phyloP scores from a whole-genome alignment of 2,329 filamentous ascomycete species.

The Hypomyces rosellus region DNA sequence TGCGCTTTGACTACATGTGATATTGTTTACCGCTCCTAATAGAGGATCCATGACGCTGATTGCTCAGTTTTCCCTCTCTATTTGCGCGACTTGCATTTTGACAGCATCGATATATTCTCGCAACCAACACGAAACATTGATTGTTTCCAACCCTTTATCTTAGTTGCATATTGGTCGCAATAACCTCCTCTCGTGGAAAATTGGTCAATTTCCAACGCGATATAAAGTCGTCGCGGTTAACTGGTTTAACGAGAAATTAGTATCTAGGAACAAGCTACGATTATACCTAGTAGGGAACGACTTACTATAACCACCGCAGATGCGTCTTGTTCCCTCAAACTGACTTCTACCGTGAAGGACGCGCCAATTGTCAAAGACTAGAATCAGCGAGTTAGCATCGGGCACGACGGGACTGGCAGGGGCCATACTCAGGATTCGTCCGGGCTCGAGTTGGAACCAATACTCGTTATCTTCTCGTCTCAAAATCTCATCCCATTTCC shows the following conservation, averaged over 20 bases:
- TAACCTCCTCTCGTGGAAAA: slow-evolving; percentile 42
- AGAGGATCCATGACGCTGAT: too few species aligned
- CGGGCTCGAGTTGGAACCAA: slow-evolving; percentile 76
- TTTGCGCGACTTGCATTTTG: too few species aligned
- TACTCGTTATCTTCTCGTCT: slow-evolving; percentile 60
- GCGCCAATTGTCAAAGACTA: slow-evolving; percentile 95
- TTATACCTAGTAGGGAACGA: slow-evolving; percentile 17
- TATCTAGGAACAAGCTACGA: not conserved
- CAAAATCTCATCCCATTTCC: slow-evolving; percentile 66
- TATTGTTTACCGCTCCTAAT: too few species aligned
- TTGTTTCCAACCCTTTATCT: slow-evolving; percentile 5
- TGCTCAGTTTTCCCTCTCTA: too few species aligned
- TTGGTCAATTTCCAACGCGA: slow-evolving; percentile 71
- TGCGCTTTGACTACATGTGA: too few species aligned
- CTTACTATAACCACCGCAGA: slow-evolving; percentile 88
- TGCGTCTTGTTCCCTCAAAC: slow-evolving; percentile 77
- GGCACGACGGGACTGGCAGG: not conserved
- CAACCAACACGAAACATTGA: too few species aligned
- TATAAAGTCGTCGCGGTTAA: slow-evolving; percentile 74
- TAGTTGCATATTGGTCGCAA: slow-evolving; percentile 29
- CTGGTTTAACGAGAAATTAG: slow-evolving; percentile 32
- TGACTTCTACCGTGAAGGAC: slow-evolving; percentile 79
- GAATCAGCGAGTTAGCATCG: not conserved
- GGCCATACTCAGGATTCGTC: slow-evolving; percentile 63
- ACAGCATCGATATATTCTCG: too few species aligned